phyloP scores from a whole-genome alignment of 805 yeast genomes.

The Spathaspora hagerdaliae region DNA sequence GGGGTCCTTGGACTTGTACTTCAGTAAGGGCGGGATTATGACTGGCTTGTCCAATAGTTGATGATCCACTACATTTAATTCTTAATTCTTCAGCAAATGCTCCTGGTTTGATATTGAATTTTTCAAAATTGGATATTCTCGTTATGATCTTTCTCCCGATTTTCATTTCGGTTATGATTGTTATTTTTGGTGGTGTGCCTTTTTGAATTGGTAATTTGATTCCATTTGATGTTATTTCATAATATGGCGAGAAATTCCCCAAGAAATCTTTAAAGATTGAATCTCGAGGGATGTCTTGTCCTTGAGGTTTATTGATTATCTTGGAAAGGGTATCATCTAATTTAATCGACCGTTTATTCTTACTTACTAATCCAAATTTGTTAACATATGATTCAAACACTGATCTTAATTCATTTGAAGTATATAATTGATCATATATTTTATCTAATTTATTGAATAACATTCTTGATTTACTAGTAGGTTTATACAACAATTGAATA shows the following conservation, averaged over 20 bases:
- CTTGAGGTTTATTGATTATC: not conserved
- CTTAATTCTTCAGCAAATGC: conserved; percentile 65
- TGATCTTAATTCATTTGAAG: conserved; percentile 50
- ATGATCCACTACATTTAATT: conserved; percentile 83
- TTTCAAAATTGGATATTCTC: conserved; percentile 63
- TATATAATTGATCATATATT: conserved; percentile 41
- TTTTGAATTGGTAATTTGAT: conserved; percentile 40
- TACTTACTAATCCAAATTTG: conserved; percentile 45
- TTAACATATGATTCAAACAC: conserved; percentile 56
- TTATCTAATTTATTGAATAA: conserved; percentile 43
- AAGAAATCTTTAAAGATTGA: conserved; percentile 42
- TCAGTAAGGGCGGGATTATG: conserved; percentile 56
- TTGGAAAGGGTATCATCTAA: conserved; percentile 50
- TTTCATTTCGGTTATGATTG: conserved; percentile 66
- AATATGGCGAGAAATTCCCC: conserved; percentile 45
- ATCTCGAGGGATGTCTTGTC: conserved; percentile 30
- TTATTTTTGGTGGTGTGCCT: conserved; percentile 67
- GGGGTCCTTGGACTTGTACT: conserved; percentile 90
- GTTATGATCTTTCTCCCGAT: conserved; percentile 83
- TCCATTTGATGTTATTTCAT: conserved; percentile 46
- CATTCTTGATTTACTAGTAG: conserved; percentile 45
- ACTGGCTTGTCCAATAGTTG: conserved; percentile 62
- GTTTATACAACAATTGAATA: conserved; percentile 49
- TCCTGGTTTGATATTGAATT: conserved; percentile 60
- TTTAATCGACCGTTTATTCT: conserved; percentile 50